A percentile compares a stretch with the other conserved stretches of the same genome.
phyloP scores from a whole-genome alignment of 331 rosid genomes.

The Cydonia oblonga region DNA sequence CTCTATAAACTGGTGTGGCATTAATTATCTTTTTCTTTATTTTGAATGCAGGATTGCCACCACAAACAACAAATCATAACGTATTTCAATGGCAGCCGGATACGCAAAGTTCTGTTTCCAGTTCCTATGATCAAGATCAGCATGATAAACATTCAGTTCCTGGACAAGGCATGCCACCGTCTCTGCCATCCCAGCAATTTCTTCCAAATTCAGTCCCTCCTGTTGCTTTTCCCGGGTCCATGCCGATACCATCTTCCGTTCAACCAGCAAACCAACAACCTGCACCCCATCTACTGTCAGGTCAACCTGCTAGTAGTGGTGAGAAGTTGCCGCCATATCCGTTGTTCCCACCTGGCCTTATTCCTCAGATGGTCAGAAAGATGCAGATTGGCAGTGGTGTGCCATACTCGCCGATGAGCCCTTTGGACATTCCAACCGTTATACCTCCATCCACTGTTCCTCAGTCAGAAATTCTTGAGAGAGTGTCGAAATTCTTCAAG shows the following conservation, averaged over 20 bases:
- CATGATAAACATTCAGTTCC: slow-evolving; percentile 44
- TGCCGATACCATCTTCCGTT: slow-evolving; percentile 55
- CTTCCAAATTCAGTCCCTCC: slow-evolving; percentile 50
- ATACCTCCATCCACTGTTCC: slow-evolving; percentile 39
- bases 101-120: slow-evolving; percentile 41
- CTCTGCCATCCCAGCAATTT: slow-evolving; percentile 48
- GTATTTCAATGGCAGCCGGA: slow-evolving; percentile 72
- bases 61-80: slow-evolving; percentile 32
- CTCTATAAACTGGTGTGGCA: neutral
- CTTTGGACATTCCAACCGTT: slow-evolving; percentile 83
- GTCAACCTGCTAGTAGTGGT: slow-evolving; percentile 31
- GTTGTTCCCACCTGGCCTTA: slow-evolving; percentile 91
- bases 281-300: slow-evolving; percentile 42
- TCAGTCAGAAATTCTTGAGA: slow-evolving; percentile 47
- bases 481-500: slow-evolving; percentile 76
- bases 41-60: slow-evolving; percentile 45
- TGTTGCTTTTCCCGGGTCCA: slow-evolving; percentile 49
- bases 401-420: slow-evolving; percentile 51
- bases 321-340: slow-evolving; percentile 90
- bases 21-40: neutral
- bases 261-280: slow-evolving; percentile 51
- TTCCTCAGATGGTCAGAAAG: slow-evolving; percentile 87
- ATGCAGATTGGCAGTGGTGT: slow-evolving; percentile 53
- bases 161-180: slow-evolving; percentile 45
- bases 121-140: slow-evolving; percentile 54